Evolutionary conservation across 2,329 filamentous ascomycete species (phyloP).

Genomic region (Claviceps fusiformis): DNA sequence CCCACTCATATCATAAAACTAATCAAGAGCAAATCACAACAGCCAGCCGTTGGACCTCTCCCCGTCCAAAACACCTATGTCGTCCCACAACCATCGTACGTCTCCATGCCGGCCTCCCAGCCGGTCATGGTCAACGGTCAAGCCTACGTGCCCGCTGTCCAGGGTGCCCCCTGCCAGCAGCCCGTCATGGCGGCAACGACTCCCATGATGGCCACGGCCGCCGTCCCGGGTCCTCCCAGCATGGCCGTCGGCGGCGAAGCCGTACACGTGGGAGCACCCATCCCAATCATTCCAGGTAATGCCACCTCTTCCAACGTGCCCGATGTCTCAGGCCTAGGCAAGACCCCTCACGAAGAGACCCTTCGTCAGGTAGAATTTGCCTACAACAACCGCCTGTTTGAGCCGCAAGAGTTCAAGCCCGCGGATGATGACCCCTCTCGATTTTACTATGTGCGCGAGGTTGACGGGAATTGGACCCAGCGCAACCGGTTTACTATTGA

Average conservation of each 20-base stretch:
- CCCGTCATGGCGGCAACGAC: not conserved
- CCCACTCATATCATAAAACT: not conserved
- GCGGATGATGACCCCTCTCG: constrained; percentile 45
- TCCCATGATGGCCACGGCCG: constrained; percentile 13
- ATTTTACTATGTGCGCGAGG: constrained; percentile 48
- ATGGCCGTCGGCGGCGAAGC: constrained; percentile 13
- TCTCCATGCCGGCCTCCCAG: constrained; percentile 12
- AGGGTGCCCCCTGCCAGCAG: constrained; percentile 13
- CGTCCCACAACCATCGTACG: constrained; percentile 16
- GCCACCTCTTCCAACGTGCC: constrained; percentile 14
- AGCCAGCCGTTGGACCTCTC: constrained; percentile 17
- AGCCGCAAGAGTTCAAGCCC: constrained; percentile 50
- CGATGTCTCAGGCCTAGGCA: constrained; percentile 40
- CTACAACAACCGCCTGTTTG: constrained; percentile 34
- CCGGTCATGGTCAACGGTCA: constrained; percentile 21
- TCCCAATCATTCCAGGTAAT: constrained; percentile 29
- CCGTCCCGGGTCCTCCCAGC: constrained; percentile 8
- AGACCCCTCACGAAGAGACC: constrained; percentile 33
- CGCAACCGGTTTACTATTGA: constrained; percentile 48
- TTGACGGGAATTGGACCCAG: constrained; percentile 46
- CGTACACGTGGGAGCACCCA: constrained; percentile 10
- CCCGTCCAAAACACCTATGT: constrained; percentile 18
- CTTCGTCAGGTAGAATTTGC: constrained; percentile 35
- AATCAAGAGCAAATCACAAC: constrained; percentile 13
- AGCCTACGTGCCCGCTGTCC: constrained; percentile 11